Percentiles rank a stretch among this genome's conserved stretches.
Evolutionary conservation across 371 early-diverging fungal species (phyloP).

Genomic region (Blastocladiella emersonii): DNA sequence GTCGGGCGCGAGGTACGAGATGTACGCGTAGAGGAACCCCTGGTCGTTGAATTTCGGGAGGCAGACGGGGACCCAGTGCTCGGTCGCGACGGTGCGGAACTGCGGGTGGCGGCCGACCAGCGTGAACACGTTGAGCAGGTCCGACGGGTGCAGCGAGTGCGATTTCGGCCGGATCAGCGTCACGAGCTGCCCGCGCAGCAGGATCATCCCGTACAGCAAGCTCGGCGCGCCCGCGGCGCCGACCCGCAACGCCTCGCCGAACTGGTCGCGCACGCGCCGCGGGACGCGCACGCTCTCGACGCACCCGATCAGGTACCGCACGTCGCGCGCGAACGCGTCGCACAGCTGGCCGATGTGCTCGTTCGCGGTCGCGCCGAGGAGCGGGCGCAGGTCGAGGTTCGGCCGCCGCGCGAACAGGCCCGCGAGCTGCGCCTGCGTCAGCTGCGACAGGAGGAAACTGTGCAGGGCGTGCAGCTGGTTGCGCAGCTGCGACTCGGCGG

Average conservation of each 20-base stretch:
- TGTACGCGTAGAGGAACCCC: conserved; percentile 78
- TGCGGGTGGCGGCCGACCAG: neutral
- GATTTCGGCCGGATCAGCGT: conserved; percentile 60
- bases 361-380: neutral
- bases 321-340: neutral
- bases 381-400: neutral
- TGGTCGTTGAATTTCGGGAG: conserved; percentile 76
- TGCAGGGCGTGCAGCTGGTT: neutral
- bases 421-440: neutral
- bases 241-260: neutral
- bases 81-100: conserved; percentile 33
- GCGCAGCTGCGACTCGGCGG: neutral
- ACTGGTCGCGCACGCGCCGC: neutral
- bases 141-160: conserved; percentile 63
- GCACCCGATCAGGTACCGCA: neutral
- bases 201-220: conserved; percentile 59
- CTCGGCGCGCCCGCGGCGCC: neutral
- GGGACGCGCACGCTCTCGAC: neutral
- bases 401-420: neutral
- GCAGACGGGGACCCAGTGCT: conserved; percentile 91
- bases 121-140: conserved; percentile 4
- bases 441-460: neutral
- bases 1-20: conserved; percentile 56
- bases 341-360: neutral
- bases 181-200: conserved; percentile 51